Evolutionary conservation across 768 basidiomycete species (phyloP), one percentile per base, ranked within the genome.

Genomic region (Panellus pusillus): DNA sequence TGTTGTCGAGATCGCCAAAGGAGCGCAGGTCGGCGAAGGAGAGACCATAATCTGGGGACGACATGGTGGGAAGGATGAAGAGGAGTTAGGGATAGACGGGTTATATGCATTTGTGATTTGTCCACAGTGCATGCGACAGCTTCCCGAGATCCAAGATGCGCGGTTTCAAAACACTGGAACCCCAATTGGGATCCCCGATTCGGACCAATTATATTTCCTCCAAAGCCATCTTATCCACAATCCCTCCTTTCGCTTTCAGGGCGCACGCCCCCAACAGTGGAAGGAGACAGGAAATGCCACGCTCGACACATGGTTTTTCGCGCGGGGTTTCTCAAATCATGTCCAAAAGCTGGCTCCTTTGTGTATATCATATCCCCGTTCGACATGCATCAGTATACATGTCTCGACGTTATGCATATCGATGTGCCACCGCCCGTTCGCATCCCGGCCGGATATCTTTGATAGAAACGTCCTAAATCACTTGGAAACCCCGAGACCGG

Each of bases 301-400:
- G 24, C 2, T 24, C 2, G 24, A 24, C 24, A 73, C 77, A 45
- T 91, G 85, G 84, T 75, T 91, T 61, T 72, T 72, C 65, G 65
- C 67, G 52, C 82, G 77, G 63, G 89, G 89, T 12, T 91, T 91
- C 68, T 91, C 61, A 65, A 35, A 24, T 39, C 49, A 13, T 47
- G 46, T 43, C 53, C 44, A 48, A 50, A 40, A 50, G 44, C 36
- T n/a, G n/a, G n/a, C n/a, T n/a, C 38, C 42, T 31, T 35, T 42
- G 46, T 42, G 48, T 49, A 28, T 49, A 44, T 44, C 20, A 27
- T 51, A 37, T 44, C 50, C 35, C 29, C 17, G 28, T 32, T 28
- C 50, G 50, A 51, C 36, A 51, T 43, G 43, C 50, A 51, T 44
- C 42, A 51, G 24, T 29, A 20, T 44, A n/a, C n/a, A 28, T 51